phyloP scores from a whole-genome alignment of 1,139 yeast species.

The Candida frijolesensis region DNA sequence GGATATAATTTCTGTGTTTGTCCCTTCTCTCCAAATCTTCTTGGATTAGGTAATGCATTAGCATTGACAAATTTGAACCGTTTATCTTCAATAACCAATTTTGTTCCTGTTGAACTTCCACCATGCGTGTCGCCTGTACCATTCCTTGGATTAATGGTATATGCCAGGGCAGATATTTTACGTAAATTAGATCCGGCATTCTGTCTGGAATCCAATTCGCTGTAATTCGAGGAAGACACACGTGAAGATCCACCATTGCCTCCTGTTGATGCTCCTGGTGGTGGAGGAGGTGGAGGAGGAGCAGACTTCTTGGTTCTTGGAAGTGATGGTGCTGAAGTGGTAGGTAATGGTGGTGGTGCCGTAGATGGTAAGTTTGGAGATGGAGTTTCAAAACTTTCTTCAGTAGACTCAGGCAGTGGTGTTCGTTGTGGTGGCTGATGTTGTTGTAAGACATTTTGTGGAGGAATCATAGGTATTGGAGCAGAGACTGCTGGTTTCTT shows the following conservation, averaged over 20 bases:
- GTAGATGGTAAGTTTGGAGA: conserved; percentile 14
- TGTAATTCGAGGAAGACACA: conserved; percentile 13
- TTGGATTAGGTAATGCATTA: conserved; percentile 77
- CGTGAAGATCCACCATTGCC: conserved; percentile 3
- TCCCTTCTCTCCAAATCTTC: conserved; percentile 61
- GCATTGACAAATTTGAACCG: conserved; percentile 74
- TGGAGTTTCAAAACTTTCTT: conserved; percentile 13
- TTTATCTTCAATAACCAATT: conserved; percentile 63
- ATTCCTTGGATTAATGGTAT: conserved; percentile 40
- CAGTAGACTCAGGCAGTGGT: conserved; percentile 7
- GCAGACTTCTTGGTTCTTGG: conserved; percentile 24
- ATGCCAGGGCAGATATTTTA: conserved; percentile 59
- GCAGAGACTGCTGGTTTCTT: background rate
- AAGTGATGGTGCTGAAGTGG: conserved; percentile 19
- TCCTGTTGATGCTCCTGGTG: conserved; percentile 6
- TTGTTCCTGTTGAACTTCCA: conserved; percentile 20
- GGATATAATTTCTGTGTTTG: conserved; percentile 75
- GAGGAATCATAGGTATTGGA: conserved; percentile 10
- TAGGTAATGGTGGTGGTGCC: conserved; percentile 23
- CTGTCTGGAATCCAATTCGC: conserved; percentile 45
- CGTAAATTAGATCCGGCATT: conserved; percentile 52
- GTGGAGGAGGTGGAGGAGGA: conserved; percentile 39
- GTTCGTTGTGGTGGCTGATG: conserved; percentile 10
- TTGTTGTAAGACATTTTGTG: conserved; percentile 4
- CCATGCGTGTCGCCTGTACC: conserved; percentile 17